Evolutionary conservation across 192 early-diverging fungal species (phyloP).

Genomic region (Backusella mclennaniae): DNA sequence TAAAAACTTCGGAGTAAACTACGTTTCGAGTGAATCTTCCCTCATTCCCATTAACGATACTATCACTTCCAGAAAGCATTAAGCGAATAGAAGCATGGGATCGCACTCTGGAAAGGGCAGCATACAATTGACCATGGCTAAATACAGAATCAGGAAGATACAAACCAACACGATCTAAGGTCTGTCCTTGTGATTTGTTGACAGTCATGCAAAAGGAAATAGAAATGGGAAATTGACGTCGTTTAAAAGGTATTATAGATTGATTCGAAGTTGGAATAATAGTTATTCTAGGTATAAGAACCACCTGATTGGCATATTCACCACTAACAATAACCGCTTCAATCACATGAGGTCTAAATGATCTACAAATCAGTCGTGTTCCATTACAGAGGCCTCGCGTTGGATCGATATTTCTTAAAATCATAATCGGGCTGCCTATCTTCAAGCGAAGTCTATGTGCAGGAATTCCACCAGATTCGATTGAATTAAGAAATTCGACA

Average conservation of each 20-base stretch:
- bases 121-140: no score
- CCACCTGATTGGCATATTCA: not conserved
- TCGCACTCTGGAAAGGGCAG: no score
- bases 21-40: no score
- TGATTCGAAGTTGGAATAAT: not conserved
- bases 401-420: not conserved
- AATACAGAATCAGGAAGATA: no score
- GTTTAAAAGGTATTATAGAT: not conserved
- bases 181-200: conserved; percentile 33
- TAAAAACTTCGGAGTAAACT: no score
- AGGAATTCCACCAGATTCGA: not conserved
- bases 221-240: conserved; percentile 20
- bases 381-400: no score
- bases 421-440: not conserved
- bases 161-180: not conserved
- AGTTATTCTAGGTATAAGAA: conserved; percentile 2
- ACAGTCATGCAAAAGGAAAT: conserved; percentile 29
- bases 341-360: not conserved
- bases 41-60: no score
- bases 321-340: not conserved
- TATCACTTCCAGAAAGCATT: no score
- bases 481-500: not conserved
- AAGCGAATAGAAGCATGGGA: no score
- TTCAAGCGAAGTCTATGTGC: not conserved
- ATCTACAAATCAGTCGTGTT: not conserved